These are phyloP conservation scores for Solanum etuberosum DNA, from an alignment of 257 asterid genomes.

Conservation along the genomic window DNA sequence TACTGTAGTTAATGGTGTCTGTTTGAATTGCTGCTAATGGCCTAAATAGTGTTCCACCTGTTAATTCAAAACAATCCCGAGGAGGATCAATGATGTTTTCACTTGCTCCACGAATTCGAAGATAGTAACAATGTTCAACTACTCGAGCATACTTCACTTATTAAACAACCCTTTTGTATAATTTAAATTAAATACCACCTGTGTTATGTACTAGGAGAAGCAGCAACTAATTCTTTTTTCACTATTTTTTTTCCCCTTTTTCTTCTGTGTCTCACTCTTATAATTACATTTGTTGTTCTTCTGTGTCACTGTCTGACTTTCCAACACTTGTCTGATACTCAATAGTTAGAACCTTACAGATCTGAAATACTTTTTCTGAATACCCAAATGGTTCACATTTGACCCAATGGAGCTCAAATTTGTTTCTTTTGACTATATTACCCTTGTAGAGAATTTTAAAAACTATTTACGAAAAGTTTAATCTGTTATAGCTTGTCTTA, in stretches of 20 bases:
- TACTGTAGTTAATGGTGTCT: background rate
- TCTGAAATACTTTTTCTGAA: background rate
- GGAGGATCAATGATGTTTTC: background rate
- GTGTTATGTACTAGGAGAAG: background rate
- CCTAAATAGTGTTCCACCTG: background rate
- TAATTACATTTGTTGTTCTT: background rate
- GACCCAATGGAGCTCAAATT: background rate
- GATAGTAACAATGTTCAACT: background rate
- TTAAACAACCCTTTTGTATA: background rate
- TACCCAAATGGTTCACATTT: background rate
- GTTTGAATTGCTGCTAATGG: background rate
- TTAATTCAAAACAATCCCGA: background rate
- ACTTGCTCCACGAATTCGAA: rapidly evolving
- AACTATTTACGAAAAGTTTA: background rate
- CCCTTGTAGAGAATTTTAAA: background rate
- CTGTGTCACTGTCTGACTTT: background rate
- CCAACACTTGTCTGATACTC: background rate
- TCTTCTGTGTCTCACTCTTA: background rate
- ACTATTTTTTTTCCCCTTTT: background rate
- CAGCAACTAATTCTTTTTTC: background rate
- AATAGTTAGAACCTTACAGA: background rate
- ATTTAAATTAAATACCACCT: background rate
- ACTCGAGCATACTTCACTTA: background rate
- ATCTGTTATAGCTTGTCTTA: background rate
- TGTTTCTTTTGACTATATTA: background rate